Conservation (phyloP, 73 alveolate species). For the Symbiodinium pilosum region DNA sequence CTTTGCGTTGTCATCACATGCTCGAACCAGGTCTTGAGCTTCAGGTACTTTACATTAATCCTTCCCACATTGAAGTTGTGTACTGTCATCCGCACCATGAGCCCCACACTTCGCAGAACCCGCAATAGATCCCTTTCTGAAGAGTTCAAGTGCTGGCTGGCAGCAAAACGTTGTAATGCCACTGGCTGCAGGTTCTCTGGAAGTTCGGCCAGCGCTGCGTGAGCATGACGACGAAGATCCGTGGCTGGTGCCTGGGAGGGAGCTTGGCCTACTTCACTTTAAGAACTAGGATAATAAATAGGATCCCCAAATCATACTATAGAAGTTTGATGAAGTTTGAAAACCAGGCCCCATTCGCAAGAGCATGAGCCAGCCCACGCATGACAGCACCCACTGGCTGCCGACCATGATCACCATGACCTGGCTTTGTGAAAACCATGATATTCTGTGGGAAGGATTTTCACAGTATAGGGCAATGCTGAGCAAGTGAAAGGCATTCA, state of each 20-base stretch:
- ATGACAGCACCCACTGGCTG: constrained; percentile 12
- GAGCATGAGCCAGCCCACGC: not conserved
- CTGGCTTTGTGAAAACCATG: too few species aligned
- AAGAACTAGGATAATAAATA: too few species aligned
- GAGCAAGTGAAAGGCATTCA: too few species aligned
- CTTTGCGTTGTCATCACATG: not conserved
- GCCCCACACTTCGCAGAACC: not conserved
- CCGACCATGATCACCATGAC: not conserved
- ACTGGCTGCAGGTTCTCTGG: not conserved
- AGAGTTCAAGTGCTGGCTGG: not conserved
- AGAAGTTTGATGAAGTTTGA: too few species aligned
- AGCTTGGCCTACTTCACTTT: too few species aligned
- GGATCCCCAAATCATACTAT: too few species aligned
- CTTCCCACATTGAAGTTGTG: not conserved
- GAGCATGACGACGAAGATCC: not conserved
- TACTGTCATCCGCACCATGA: not conserved
- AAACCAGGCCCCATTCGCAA: too few species aligned
- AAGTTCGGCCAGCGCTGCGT: not conserved
- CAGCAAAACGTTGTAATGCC: not conserved
- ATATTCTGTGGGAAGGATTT: too few species aligned
- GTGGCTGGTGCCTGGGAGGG: constrained; percentile 65
- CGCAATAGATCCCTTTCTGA: constrained; percentile 16
- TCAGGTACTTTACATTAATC: not conserved
- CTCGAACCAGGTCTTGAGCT: constrained; percentile 2
- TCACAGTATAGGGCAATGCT: too few species aligned